Conservation (phyloP, 805 yeast genomes). For the Candida corydali region DNA sequence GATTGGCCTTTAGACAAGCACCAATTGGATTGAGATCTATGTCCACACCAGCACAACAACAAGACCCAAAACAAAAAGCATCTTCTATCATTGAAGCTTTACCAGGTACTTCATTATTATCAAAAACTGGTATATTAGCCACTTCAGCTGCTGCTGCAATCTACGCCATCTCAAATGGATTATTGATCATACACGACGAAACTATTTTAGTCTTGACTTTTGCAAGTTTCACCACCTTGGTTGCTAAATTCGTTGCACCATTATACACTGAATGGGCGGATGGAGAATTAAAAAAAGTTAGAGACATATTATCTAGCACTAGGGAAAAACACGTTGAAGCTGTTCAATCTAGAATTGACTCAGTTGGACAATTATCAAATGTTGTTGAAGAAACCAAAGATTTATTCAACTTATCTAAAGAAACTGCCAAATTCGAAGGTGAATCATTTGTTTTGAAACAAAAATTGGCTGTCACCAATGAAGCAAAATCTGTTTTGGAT, state of each 20-base stretch:
- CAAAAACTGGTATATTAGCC: slow-evolving; percentile 94
- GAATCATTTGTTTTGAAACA: slow-evolving; percentile 91
- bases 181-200: slow-evolving; percentile 93
- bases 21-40: slow-evolving; percentile 61
- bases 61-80: slow-evolving; percentile 92
- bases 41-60: slow-evolving; percentile 52
- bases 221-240: slow-evolving; percentile 66
- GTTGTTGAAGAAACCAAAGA: slow-evolving; percentile 89
- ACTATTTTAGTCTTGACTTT: slow-evolving; percentile 80
- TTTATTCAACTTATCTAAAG: slow-evolving; percentile 90
- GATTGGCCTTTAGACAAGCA: slow-evolving; percentile 39
- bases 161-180: slow-evolving; percentile 90
- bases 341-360: slow-evolving; percentile 85
- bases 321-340: slow-evolving; percentile 89
- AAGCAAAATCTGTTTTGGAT: slow-evolving; percentile 93
- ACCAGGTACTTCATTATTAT: slow-evolving; percentile 83
- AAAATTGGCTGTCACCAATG: slow-evolving; percentile 76
- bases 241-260: slow-evolving; percentile 89
- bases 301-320: slow-evolving; percentile 77
- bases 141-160: slow-evolving; percentile 92
- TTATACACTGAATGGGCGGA: slow-evolving; percentile 93
- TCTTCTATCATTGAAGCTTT: slow-evolving; percentile 82
- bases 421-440: slow-evolving; percentile 94
- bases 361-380: slow-evolving; percentile 84
- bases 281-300: slow-evolving; percentile 75